Evolutionary conservation across 345 rosid species (phyloP).

Genomic region (Brassica rapa): DNA sequence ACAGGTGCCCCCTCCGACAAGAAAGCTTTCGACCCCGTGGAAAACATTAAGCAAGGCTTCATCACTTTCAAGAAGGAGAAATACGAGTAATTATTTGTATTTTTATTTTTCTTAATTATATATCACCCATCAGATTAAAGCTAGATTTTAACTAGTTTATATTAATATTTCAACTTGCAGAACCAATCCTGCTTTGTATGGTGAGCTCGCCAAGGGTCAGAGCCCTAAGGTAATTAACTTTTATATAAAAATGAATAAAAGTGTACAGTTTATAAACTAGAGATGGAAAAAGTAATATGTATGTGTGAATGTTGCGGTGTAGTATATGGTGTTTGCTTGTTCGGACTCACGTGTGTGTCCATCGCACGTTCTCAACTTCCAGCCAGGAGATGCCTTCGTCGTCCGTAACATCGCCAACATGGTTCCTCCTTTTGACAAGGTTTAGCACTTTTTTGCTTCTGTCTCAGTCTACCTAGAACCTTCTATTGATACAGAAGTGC

Average conservation of each 20-base stretch:
- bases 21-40: slow-evolving; percentile 55
- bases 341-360: slow-evolving; percentile 62
- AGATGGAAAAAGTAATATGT: neutral
- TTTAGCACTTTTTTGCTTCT: slow-evolving; percentile 5
- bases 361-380: slow-evolving; percentile 50
- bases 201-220: slow-evolving; percentile 89
- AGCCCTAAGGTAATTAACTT: slow-evolving; percentile 68
- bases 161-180: slow-evolving; percentile 44
- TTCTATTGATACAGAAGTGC: neutral
- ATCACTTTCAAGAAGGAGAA: slow-evolving; percentile 85
- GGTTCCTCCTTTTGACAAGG: slow-evolving; percentile 60
- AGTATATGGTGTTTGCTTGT: slow-evolving; percentile 88
- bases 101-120: neutral
- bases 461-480: neutral
- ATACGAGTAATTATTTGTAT: slow-evolving; percentile 57
- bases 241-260: neutral
- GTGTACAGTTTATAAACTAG: neutral
- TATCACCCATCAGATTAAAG: neutral
- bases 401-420: slow-evolving; percentile 55
- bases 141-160: slow-evolving; percentile 5
- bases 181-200: slow-evolving; percentile 64
- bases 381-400: slow-evolving; percentile 58
- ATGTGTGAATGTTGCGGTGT: slow-evolving; percentile 37
- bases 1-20: slow-evolving; percentile 46
- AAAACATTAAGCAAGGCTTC: slow-evolving; percentile 76